Conservation (phyloP, 371 early-diverging fungal genomes). For the Haplosporangium sp. region DNA sequence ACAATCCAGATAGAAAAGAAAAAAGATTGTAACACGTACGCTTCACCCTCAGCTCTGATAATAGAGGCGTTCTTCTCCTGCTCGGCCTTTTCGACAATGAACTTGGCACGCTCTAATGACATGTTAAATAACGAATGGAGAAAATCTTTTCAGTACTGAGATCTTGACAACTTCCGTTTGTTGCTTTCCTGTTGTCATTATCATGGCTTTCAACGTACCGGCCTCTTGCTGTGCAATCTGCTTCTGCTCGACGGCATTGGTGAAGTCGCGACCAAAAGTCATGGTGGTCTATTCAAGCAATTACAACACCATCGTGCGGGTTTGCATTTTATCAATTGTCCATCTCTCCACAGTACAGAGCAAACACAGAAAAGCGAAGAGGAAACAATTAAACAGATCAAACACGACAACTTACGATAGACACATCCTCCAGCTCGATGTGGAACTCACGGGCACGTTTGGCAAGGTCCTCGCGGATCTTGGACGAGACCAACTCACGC, state of each 20-base stretch:
- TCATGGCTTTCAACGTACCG: conserved; percentile 81
- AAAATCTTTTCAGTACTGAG: background rate
- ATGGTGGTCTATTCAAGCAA: conserved; percentile 61
- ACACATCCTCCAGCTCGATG: conserved; percentile 97
- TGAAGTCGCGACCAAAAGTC: conserved; percentile 92
- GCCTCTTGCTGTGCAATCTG: conserved; percentile 98
- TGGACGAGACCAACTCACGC: conserved; percentile 95
- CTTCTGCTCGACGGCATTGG: conserved; percentile 81
- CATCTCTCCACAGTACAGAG: background rate
- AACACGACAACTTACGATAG: conserved; percentile 91
- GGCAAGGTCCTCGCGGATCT: conserved; percentile 93
- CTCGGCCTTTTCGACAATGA: conserved; percentile 80
- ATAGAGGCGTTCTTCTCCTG: conserved; percentile 97
- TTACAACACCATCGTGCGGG: background rate
- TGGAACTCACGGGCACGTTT: conserved; percentile 95
- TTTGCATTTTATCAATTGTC: no score
- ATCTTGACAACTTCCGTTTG: no score
- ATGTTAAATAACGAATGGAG: background rate
- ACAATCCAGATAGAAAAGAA: no score
- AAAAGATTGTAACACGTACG: conserved; percentile 67
- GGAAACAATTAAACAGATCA: no score
- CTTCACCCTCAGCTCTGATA: conserved; percentile 98
- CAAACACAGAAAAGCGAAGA: background rate
- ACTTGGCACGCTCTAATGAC: conserved; percentile 53
- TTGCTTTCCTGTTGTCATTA: background rate